phyloP scores from a whole-genome alignment of 768 basidiomycete genomes.

The Amanita exitialis region DNA sequence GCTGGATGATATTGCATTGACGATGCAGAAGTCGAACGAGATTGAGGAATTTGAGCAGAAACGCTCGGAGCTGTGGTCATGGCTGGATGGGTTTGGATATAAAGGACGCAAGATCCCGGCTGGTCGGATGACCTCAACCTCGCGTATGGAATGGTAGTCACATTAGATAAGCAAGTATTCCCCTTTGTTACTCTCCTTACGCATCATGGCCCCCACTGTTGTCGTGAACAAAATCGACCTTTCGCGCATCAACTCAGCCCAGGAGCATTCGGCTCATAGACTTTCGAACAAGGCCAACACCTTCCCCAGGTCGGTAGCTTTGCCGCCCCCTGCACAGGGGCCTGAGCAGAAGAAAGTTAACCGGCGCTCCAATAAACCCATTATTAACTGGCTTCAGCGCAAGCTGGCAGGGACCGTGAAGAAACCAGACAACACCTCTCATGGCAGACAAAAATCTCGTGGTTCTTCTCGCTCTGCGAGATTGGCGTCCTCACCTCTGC shows the following conservation, averaged over 20 bases:
- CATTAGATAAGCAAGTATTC: neutral
- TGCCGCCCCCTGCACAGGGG: constrained; percentile 19
- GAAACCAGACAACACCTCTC: constrained; percentile 30
- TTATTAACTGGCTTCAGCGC: constrained; percentile 85
- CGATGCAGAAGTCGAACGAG: constrained; percentile 65
- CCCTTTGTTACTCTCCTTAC: neutral
- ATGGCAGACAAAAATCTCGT: constrained; percentile 23
- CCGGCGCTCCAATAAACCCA: constrained; percentile 70
- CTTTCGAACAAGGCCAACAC: neutral
- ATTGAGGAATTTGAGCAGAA: constrained; percentile 76
- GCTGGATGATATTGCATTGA: constrained; percentile 93
- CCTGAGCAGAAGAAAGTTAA: constrained; percentile 51
- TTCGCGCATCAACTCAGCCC: neutral
- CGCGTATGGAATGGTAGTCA: constrained; percentile 65
- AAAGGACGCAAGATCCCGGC: constrained; percentile 67
- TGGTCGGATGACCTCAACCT: constrained; percentile 23
- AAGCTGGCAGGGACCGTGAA: constrained; percentile 70
- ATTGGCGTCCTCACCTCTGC: constrained; percentile 29
- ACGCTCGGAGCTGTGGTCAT: constrained; percentile 78
- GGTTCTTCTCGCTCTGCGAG: constrained; percentile 24
- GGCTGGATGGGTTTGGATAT: constrained; percentile 95
- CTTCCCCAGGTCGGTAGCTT: constrained; percentile 10
- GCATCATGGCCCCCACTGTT: constrained; percentile 3
- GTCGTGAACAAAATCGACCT: constrained; percentile 5
- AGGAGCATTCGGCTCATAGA: neutral